phyloP scores from a whole-genome alignment of 768 basidiomycete species.

The Hygrocybe punicea region DNA sequence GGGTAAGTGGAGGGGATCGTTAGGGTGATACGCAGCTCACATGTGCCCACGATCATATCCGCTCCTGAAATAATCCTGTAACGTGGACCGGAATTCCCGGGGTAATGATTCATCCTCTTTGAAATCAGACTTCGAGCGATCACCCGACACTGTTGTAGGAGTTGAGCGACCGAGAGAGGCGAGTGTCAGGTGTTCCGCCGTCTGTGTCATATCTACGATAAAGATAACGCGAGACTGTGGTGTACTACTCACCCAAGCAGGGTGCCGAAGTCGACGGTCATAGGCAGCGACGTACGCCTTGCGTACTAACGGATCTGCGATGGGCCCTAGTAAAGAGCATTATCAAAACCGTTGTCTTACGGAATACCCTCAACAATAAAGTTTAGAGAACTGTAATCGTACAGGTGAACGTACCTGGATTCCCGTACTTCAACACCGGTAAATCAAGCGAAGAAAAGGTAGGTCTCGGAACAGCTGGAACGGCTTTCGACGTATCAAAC shows the following conservation, averaged over 20 bases:
- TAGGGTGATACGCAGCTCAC: conserved; percentile 45
- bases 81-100: conserved; percentile 67
- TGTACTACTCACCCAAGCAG: conserved; percentile 74
- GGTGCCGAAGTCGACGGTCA: conserved; percentile 85
- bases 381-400: neutral
- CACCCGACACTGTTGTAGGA: conserved; percentile 41
- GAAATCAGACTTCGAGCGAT: conserved; percentile 76
- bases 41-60: conserved; percentile 98
- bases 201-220: conserved; percentile 45
- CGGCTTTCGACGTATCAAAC: conserved; percentile 33
- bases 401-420: conserved; percentile 60
- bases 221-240: neutral
- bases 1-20: neutral
- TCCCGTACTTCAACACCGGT: conserved; percentile 67
- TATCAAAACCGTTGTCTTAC: too few species aligned
- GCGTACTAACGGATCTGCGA: conserved; percentile 73
- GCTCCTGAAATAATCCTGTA: conserved; percentile 88
- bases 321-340: conserved; percentile 58
- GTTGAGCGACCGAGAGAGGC: conserved; percentile 60
- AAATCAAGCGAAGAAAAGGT: conserved; percentile 14
- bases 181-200: conserved; percentile 90
- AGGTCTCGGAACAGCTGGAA: neutral
- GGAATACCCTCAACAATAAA: neutral
- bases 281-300: conserved; percentile 87
- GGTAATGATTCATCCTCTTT: conserved; percentile 81